Base-by-base conservation (phyloP, 2,329 filamentous ascomycete genomes). In the Neonectria hederae region DNA sequence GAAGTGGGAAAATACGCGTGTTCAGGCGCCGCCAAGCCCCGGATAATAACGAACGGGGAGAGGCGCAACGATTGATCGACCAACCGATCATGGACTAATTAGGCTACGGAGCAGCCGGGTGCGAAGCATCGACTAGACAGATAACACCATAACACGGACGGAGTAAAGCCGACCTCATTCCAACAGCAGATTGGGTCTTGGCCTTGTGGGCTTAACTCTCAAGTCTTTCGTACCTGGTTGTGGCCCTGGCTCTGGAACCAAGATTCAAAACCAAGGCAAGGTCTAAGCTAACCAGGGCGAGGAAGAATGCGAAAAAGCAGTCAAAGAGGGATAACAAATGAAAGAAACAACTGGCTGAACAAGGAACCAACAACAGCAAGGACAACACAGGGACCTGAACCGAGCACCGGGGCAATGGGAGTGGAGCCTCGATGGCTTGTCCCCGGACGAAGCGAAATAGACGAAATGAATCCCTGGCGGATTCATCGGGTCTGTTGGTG, bases 391-490 rank as follows among this genome's bases (percentile, higher is more conserved):
- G 26, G 48, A 32, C 30, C 26, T 51, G 48, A 28, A 21, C 28
- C 6, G 24, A 28, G 42, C 51, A 32, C 45, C 55, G 49, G 54
- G 55, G 55, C 43, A 28, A 28, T 21, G 43, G 53, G 14, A 53
- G 61, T 59, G 61, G 61, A 59, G 45, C 55, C 24, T 32, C 24
- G 30, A 49, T 40, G 54, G 48, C 35, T 42, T 32, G 51, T 26
- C 55, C 55, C 43, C 61, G 48, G 51, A 45, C 49, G 38, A 63
- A 63, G 61, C 61, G 61, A 63, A 51, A 63, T 63, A 54, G 61
- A 46, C 24, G 51, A 54, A 38, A 53, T 53, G 38, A 55, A 21
- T 43, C 46, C 46, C 22, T 40, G 45, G 9, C 22, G 46, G 10
- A 17, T 49, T 28, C 17, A 30, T 19, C 17, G 46, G 46, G 46